These are phyloP conservation scores for Nidularia sp. DNA, from an alignment of 768 basidiomycete genomes.

Conservation along the genomic window DNA sequence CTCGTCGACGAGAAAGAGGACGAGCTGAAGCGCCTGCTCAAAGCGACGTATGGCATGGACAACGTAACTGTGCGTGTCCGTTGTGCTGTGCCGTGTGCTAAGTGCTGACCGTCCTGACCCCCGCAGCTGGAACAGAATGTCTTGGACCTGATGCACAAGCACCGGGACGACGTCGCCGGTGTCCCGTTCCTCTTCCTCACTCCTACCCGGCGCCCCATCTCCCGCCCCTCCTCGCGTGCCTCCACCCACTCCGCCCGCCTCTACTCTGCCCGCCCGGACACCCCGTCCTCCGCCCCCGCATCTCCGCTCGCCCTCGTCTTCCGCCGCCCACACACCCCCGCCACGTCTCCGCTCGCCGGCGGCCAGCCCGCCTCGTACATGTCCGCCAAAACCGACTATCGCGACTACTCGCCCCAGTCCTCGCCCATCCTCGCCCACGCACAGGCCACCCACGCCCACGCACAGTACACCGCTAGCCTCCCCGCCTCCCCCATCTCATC, in stretches of 20 bases:
- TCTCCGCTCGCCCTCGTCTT: conserved; percentile 76
- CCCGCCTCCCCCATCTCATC: conserved; percentile 84
- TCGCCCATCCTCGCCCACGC: conserved; percentile 64
- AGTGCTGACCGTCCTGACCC: conserved; percentile 10
- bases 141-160: conserved; percentile 94
- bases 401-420: conserved; percentile 49
- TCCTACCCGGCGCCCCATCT: conserved; percentile 73
- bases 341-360: conserved; percentile 70
- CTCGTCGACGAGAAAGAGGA: conserved; percentile 86
- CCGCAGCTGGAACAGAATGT: conserved; percentile 80
- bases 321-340: conserved; percentile 76
- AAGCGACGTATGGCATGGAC: conserved; percentile 64
- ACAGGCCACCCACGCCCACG: conserved; percentile 48
- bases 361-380: conserved; percentile 53
- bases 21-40: conserved; percentile 72
- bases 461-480: conserved; percentile 75
- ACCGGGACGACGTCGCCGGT: conserved; percentile 79
- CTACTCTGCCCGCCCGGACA: conserved; percentile 65
- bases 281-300: conserved; percentile 68
- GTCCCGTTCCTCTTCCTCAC: conserved; percentile 83
- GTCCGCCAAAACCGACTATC: conserved; percentile 37
- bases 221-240: conserved; percentile 77
- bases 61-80: conserved; percentile 56
- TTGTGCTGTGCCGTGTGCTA: conserved; percentile 5
- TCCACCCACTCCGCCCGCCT: conserved; percentile 66